These are phyloP conservation scores for Pueraria montana DNA, from an alignment of 306 rosid species.

Conservation along the genomic window DNA sequence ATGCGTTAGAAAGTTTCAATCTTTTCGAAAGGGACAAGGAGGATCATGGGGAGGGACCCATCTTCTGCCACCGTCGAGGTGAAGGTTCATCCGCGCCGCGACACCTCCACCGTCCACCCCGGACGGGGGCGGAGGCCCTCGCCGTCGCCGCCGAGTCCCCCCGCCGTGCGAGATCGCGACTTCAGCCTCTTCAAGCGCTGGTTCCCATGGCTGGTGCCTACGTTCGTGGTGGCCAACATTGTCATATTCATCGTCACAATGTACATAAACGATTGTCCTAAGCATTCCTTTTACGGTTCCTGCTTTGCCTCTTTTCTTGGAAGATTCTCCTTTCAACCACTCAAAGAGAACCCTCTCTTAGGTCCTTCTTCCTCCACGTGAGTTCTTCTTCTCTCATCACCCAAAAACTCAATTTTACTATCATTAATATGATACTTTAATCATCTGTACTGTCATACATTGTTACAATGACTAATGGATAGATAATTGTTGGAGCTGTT, in stretches of 20 bases:
- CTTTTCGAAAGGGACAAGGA: slow-evolving; percentile 4
- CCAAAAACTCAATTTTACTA: neutral
- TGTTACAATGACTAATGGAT: neutral
- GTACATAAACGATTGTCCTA: slow-evolving; percentile 76
- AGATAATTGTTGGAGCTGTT: slow-evolving; percentile 17
- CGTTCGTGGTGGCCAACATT: slow-evolving; percentile 69
- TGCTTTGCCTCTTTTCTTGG: slow-evolving; percentile 75
- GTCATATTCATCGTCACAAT: slow-evolving; percentile 61
- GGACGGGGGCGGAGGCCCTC: slow-evolving; percentile 40
- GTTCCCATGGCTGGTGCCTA: slow-evolving; percentile 82
- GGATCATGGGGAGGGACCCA: slow-evolving; percentile 58
- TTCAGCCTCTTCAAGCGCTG: slow-evolving; percentile 66
- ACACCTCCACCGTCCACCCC: slow-evolving; percentile 43
- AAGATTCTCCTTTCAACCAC: slow-evolving; percentile 81
- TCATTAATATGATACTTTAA: too few relatives aligned
- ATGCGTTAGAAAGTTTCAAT: slow-evolving; percentile 49
- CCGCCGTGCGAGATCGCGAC: slow-evolving; percentile 15
- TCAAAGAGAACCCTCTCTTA: slow-evolving; percentile 83
- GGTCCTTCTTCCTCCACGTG: slow-evolving; percentile 88
- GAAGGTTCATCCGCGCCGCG: slow-evolving; percentile 56
- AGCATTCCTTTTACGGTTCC: slow-evolving; percentile 41
- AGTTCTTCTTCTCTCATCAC: slow-evolving; percentile 16
- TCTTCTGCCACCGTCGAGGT: slow-evolving; percentile 55
- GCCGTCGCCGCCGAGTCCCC: slow-evolving; percentile 11
- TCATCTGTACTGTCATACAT: too few relatives aligned